These are phyloP conservation scores for Smithsoniella earleae DNA, from an alignment of 163 green algal genomes.

Conservation along the genomic window DNA sequence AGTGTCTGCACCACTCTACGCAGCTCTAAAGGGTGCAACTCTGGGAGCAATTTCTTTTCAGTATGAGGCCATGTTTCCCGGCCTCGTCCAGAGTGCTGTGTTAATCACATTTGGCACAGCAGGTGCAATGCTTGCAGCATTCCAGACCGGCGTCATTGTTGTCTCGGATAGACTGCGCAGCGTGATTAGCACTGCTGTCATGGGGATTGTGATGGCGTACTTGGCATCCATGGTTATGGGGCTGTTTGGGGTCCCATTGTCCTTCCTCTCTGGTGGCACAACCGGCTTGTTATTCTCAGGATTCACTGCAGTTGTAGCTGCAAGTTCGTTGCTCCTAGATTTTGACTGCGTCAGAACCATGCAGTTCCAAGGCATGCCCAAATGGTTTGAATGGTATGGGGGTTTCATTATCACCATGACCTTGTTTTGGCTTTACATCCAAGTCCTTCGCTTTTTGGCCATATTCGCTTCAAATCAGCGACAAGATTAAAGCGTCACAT, in stretches of 20 bases:
- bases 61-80: conserved; percentile 41
- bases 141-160: conserved; percentile 32
- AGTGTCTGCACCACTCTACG: conserved; percentile 39
- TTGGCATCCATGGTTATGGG: conserved; percentile 38
- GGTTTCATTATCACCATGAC: conserved; percentile 48
- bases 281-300: conserved; percentile 36
- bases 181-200: conserved; percentile 22
- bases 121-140: conserved; percentile 41
- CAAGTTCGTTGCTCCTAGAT: conserved; percentile 49
- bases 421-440: conserved; percentile 51
- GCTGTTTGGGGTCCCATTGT: conserved; percentile 41
- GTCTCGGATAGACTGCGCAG: conserved; percentile 31
- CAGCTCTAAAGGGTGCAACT: conserved; percentile 40
- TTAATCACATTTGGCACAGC: conserved; percentile 49
- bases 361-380: conserved; percentile 37
- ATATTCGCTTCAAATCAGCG: conserved; percentile 15
- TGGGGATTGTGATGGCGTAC: conserved; percentile 22
- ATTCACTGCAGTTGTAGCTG: conserved; percentile 37
- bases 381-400: conserved; percentile 46
- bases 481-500: no score
- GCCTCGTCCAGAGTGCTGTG: conserved; percentile 45
- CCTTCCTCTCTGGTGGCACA: conserved; percentile 7
- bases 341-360: conserved; percentile 44
- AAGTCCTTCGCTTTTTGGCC: conserved; percentile 38
- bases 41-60: conserved; percentile 38